Percentiles rank a stretch among this genome's conserved stretches.
These are phyloP conservation scores for Yamadazyma kitorensis DNA, from an alignment of 805 yeast genomes.

Conservation along the genomic window DNA sequence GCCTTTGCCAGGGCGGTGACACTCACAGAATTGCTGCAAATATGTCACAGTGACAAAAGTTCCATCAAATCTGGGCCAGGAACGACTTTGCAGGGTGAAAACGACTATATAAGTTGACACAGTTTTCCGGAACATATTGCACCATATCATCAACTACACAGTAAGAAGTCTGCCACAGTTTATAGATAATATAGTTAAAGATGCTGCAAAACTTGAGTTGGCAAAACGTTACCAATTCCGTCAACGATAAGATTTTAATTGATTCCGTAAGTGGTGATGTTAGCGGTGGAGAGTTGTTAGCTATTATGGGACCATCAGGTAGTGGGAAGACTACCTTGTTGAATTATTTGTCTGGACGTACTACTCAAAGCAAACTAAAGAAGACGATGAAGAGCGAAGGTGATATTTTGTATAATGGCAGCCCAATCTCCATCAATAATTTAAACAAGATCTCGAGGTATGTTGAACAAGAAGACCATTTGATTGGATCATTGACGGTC, in stretches of 20 bases:
- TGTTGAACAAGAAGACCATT: conserved; percentile 22
- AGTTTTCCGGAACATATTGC: too few species aligned
- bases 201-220: conserved; percentile 6
- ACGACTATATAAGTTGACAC: too few species aligned
- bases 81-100: too few species aligned
- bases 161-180: too few species aligned
- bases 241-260: conserved; percentile 12
- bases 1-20: too few species aligned
- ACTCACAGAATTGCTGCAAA: too few species aligned
- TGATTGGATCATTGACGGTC: conserved; percentile 21
- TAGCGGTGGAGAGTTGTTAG: conserved; percentile 27
- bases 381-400: too few species aligned
- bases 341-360: conserved; percentile 49
- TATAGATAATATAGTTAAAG: too few species aligned
- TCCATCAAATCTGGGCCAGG: too few species aligned
- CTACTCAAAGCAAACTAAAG: conserved; percentile 9
- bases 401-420: conserved; percentile 18
- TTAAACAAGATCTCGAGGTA: conserved; percentile 15
- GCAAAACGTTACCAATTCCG: conserved; percentile 3
- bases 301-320: conserved; percentile 43
- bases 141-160: too few species aligned
- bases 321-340: conserved; percentile 41
- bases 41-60: too few species aligned
- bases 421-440: conserved; percentile 18
- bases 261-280: conserved; percentile 26